These are phyloP conservation scores for Podaxis sp. DNA, from an alignment of 768 basidiomycete genomes.

Conservation along the genomic window DNA sequence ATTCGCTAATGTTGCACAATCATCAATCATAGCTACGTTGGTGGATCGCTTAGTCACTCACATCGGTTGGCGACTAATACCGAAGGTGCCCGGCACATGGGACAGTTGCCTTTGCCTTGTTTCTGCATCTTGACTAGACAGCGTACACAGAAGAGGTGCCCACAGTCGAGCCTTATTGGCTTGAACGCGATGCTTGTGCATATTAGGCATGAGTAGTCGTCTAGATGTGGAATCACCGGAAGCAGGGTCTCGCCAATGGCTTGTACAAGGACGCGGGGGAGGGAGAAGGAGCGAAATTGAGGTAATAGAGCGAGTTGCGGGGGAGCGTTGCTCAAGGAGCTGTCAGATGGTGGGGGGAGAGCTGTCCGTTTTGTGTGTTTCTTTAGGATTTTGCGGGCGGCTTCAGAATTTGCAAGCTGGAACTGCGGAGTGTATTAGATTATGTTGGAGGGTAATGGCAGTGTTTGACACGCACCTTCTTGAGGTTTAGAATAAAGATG, in stretches of 20 bases:
- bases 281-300: slow-evolving; percentile 20
- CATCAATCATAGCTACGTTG: neutral
- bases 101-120: slow-evolving; percentile 70
- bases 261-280: slow-evolving; percentile 59
- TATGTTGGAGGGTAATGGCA: neutral
- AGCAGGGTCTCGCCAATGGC: slow-evolving; percentile 80
- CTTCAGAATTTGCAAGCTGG: slow-evolving; percentile 82
- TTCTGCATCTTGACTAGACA: slow-evolving; percentile 93
- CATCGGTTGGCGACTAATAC: slow-evolving; percentile 76
- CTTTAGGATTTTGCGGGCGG: slow-evolving; percentile 90
- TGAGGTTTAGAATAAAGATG: slow-evolving; percentile 73
- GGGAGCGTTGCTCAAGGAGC: slow-evolving; percentile 4
- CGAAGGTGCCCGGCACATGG: slow-evolving; percentile 77
- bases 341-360: slow-evolving; percentile 51
- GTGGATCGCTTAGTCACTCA: slow-evolving; percentile 34
- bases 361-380: slow-evolving; percentile 92
- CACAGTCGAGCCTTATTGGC: slow-evolving; percentile 79
- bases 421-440: slow-evolving; percentile 43
- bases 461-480: slow-evolving; percentile 51
- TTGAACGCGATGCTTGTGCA: slow-evolving; percentile 92
- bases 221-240: slow-evolving; percentile 74
- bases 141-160: slow-evolving; percentile 77
- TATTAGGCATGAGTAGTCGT: slow-evolving; percentile 86
- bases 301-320: slow-evolving; percentile 17
- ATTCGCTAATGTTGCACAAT: slow-evolving; percentile 47